Conservation (phyloP, 2,329 filamentous ascomycete genomes). For the Mycosphaerelloides madeirae region DNA sequence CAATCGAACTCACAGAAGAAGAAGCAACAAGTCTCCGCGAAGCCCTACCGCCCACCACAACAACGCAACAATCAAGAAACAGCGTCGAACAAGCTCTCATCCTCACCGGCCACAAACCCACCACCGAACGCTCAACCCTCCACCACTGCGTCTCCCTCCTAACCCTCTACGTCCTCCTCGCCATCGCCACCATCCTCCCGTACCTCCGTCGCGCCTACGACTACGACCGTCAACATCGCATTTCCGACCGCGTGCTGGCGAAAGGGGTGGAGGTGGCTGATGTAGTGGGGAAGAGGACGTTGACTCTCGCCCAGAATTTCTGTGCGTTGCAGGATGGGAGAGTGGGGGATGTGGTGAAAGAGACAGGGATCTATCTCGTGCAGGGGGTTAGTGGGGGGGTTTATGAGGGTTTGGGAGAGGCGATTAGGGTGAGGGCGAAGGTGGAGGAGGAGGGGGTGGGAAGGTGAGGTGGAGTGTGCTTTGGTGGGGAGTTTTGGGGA, state of each 20-base stretch:
- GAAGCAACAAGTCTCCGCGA: constrained; percentile 51
- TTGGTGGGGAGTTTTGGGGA: no score
- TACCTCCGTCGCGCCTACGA: constrained; percentile 55
- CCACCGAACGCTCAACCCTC: constrained; percentile 14
- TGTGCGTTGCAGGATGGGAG: constrained; percentile 60
- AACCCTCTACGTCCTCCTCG: constrained; percentile 43
- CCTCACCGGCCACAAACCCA: not conserved
- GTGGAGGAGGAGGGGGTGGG: no score
- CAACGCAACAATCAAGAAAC: no score
- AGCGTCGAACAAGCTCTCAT: constrained; percentile 8
- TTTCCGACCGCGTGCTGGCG: constrained; percentile 56
- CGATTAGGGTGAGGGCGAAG: constrained; percentile 43
- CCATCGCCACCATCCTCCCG: constrained; percentile 57
- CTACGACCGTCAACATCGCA: constrained; percentile 62
- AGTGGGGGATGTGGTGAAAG: constrained; percentile 55
- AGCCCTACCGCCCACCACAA: constrained; percentile 41
- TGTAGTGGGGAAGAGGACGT: constrained; percentile 48
- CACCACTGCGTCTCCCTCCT: constrained; percentile 19
- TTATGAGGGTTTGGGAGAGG: constrained; percentile 58
- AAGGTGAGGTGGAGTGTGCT: no score
- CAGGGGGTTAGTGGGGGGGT: constrained; percentile 62
- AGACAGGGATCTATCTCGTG: constrained; percentile 57
- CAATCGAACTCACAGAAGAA: constrained; percentile 51
- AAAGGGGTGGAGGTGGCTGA: constrained; percentile 52
- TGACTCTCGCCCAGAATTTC: constrained; percentile 52